phyloP scores from a whole-genome alignment of 495 filamentous ascomycete species.

The Endocarpon pusillum region DNA sequence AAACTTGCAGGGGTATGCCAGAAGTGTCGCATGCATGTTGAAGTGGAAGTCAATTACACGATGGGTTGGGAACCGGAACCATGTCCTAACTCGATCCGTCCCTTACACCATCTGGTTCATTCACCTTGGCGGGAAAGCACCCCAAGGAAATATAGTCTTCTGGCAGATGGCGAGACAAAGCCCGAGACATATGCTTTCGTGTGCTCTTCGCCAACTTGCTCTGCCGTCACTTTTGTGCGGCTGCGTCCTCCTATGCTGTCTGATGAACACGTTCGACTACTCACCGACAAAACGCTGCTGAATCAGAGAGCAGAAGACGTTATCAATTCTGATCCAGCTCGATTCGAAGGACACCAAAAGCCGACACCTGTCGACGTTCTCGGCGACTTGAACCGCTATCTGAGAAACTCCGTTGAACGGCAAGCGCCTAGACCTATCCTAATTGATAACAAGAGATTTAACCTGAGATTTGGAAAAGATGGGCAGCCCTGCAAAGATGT shows the following conservation, averaged over 20 bases:
- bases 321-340: constrained; percentile 35
- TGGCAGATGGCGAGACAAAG: no score
- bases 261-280: constrained; percentile 28
- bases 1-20: constrained; percentile 38
- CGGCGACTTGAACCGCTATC: constrained; percentile 40
- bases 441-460: constrained; percentile 53
- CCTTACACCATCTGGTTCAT: constrained; percentile 32
- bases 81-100: constrained; percentile 11
- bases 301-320: constrained; percentile 33
- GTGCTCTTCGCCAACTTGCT: constrained; percentile 42
- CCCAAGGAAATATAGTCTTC: no score
- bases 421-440: constrained; percentile 37
- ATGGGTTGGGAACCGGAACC: constrained; percentile 3
- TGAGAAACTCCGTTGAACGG: constrained; percentile 39
- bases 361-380: constrained; percentile 33
- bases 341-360: constrained; percentile 34
- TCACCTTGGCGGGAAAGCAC: no score
- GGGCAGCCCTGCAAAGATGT: constrained; percentile 40
- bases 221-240: constrained; percentile 35
- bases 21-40: constrained; percentile 38
- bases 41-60: constrained; percentile 29
- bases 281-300: constrained; percentile 40
- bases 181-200: constrained; percentile 31
- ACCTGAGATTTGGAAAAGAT: constrained; percentile 43
- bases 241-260: constrained; percentile 35